Base-by-base conservation (phyloP, 2,329 filamentous ascomycete species). In the Penicillium brevicompactum region DNA sequence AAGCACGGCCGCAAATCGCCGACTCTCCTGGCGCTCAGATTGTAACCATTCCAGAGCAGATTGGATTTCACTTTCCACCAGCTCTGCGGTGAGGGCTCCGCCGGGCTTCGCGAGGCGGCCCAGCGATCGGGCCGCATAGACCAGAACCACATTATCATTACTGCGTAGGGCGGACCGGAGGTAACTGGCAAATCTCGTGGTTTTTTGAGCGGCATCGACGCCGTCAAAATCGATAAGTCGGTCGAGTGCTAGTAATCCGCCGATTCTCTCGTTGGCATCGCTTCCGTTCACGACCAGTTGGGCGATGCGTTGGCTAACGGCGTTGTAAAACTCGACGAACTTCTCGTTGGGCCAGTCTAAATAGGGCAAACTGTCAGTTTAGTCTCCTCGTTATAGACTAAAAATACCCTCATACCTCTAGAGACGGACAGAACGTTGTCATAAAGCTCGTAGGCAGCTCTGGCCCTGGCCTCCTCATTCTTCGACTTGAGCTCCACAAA, bases 41-140 rank as follows among this genome's bases (percentile, higher is more conserved):
- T 97, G 93, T 54, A 99, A 84, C 90, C 92, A 97, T 77, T 99
- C 94, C 51, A 99, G 82, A 2, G 95, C 92, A 16, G 92, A 94
- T 74, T 97, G 95, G 58, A 97, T 92, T 75, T 99, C 93, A 51
- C 92, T 93, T 70, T 99, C 94, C 54, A 99, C 94, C 51, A 99
- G 81, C 74, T 97, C 93, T 7, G 93, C 95, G 43, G 96, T 96
- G 60, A 97, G 82, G 31, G 94, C 92, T 57, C 94, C 94, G 59
- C 94, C 94, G 0, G 94, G 94, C 63, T 91, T 88, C 58, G 93
- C 96, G 56, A 99, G 83, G 70, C 92, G 90, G 44, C 94, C 94
- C 27, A 99, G 82, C 4, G 93, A 92, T 63, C 89, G 86, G 41
- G 94, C 92, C 4, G 95, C 94, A 11, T 90, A 87, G 53, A 95